Evolutionary conservation across 768 basidiomycete genomes (phyloP), one percentile per base, ranked within the genome.

Genomic region (Pleurotus platypus): DNA sequence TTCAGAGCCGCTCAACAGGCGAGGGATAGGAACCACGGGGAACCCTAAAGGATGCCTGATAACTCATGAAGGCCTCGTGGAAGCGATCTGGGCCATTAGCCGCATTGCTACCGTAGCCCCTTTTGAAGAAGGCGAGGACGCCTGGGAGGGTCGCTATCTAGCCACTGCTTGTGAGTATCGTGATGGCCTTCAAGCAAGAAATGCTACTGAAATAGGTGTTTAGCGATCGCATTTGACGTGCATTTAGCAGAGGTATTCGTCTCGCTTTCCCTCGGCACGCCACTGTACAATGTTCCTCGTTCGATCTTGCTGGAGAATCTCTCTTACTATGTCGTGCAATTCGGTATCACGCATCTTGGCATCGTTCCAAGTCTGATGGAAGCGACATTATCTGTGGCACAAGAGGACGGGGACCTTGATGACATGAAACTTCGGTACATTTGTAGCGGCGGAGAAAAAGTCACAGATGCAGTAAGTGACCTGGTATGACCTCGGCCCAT

Each of bases 331-430:
- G 73, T 79, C 53, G 69, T 64, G 37, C 45, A 63, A 12, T 63
- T 78, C 4, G 71, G 67, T 3, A 68, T 81, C 22, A 80, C 80
- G 2, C 80, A 81, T 60, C 63, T 81, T 42, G 79, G 78, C 5
- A 76, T 81, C 39, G 80, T 81, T 15, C 80, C 80, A 4, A 80
- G 79, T 62, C 63, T 81, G 59, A 79, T 81, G 47, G 80, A 81
- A 60, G 80, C 78, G 3, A 78, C 77, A 9, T 65, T 81, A 64
- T 70, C 68, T 47, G 70, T 69, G 15, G 66, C 68, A 18, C 62
- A 67, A 40, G 65, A 58, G 11, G 63, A 59, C 15, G 61, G 55
- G 9, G 60, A 60, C 11, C 62, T 54, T 26, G 63, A 62, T 13
- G 67, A 64, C 39, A 69, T 71, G 49, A 63, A 64, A 18, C 64